Evolutionary conservation across 164 flowering plant genomes (phyloP).

Genomic region (Brasenia schreberi): DNA sequence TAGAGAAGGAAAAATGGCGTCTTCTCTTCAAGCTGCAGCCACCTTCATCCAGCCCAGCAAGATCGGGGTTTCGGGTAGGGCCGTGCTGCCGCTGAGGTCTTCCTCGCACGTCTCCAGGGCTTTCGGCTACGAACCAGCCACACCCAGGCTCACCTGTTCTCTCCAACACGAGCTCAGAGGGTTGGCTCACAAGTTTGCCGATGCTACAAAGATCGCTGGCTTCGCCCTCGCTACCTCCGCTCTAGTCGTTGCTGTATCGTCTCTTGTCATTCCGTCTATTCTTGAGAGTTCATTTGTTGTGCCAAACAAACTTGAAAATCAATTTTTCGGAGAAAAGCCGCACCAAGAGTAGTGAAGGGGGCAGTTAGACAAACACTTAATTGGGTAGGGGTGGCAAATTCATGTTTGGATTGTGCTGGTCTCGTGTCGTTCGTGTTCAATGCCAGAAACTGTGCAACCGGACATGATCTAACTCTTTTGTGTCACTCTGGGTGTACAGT

Average conservation of each 20-base stretch:
- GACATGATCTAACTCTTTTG: too few relatives aligned
- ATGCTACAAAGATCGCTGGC: conserved; percentile 80
- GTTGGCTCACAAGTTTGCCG: conserved; percentile 48
- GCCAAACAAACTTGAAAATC: too few relatives aligned
- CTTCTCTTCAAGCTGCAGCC: conserved; percentile 83
- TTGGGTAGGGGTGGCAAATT: too few relatives aligned
- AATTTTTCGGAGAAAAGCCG: too few relatives aligned
- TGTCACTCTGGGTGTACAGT: too few relatives aligned
- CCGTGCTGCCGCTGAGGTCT: conserved; percentile 35
- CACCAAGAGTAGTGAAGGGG: too few relatives aligned
- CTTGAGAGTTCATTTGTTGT: too few relatives aligned
- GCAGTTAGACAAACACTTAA: too few relatives aligned
- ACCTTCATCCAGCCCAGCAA: conserved; percentile 74
- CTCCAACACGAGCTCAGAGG: conserved; percentile 67
- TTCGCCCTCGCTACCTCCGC: conserved; percentile 93
- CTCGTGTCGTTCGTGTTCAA: too few relatives aligned
- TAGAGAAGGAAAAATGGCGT: conserved; percentile 37
- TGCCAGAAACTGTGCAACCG: too few relatives aligned
- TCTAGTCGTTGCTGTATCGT: conserved; percentile 58
- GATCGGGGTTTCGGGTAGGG: conserved; percentile 17
- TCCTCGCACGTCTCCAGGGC: conserved; percentile 45
- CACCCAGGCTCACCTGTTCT: conserved; percentile 55
- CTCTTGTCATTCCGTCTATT: too few relatives aligned
- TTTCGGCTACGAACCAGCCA: conserved; percentile 40
- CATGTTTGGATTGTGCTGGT: too few relatives aligned